Conservation (phyloP, 2,329 filamentous ascomycete species). For the Penicillium freii region DNA sequence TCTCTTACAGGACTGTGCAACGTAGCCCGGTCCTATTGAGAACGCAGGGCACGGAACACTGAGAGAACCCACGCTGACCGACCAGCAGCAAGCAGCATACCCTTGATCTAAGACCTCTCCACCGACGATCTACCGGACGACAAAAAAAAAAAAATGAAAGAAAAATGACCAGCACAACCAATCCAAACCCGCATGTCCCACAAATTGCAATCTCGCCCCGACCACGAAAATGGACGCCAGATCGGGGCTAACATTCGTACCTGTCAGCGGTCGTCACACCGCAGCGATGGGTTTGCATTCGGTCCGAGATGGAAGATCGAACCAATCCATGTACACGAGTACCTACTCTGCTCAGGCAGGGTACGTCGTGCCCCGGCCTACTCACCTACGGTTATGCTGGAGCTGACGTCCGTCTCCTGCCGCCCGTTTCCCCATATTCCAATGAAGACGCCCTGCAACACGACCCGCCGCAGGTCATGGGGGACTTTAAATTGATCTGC, state of each 20-base stretch:
- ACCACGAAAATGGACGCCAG: constrained; percentile 13
- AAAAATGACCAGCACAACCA: background rate
- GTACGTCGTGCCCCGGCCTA: background rate
- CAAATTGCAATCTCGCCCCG: constrained; percentile 15
- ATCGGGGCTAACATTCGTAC: constrained; percentile 17
- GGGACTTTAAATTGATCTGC: constrained; percentile 15
- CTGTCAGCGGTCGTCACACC: constrained; percentile 22
- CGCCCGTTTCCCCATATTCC: background rate
- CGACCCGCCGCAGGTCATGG: constrained; percentile 7
- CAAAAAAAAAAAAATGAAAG: background rate
- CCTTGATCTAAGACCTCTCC: background rate
- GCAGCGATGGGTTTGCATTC: constrained; percentile 19
- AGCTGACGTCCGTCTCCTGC: constrained; percentile 14
- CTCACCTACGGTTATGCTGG: background rate
- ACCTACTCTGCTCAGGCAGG: constrained; percentile 2
- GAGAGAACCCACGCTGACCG: background rate
- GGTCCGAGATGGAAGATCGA: constrained; percentile 14
- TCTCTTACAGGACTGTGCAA: background rate
- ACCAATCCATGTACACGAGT: constrained; percentile 6
- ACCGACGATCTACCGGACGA: background rate
- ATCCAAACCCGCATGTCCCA: constrained; percentile 11
- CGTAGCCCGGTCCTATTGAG: constrained; percentile 2
- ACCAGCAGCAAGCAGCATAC: background rate
- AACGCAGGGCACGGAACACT: constrained; percentile 6
- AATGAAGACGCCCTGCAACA: background rate